Conservation (phyloP, 495 filamentous ascomycete species). For the Tuber magnatum region DNA sequence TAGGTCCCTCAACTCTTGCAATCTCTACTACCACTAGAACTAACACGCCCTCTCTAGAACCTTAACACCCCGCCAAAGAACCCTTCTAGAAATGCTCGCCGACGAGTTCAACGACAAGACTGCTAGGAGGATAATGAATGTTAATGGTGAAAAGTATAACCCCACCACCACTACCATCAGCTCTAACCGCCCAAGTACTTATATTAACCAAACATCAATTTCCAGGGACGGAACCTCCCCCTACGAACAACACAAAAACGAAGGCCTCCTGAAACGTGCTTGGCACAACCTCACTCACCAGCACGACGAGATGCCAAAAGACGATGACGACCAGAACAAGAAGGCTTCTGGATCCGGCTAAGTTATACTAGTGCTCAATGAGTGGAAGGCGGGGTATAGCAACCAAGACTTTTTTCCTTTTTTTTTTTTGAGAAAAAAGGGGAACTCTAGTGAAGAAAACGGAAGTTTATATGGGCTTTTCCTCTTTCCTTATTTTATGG, state of each 20-base stretch:
- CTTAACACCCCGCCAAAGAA: slow-evolving; percentile 77
- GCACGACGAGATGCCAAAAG: slow-evolving; percentile 49
- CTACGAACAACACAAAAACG: slow-evolving; percentile 55
- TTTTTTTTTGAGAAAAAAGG: no score
- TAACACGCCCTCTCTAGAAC: slow-evolving; percentile 16
- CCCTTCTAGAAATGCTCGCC: slow-evolving; percentile 85
- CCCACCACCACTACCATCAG: slow-evolving; percentile 27
- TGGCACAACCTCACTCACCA: slow-evolving; percentile 85
- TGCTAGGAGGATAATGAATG: slow-evolving; percentile 84
- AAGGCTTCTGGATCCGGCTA: slow-evolving; percentile 35
- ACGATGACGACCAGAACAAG: slow-evolving; percentile 37
- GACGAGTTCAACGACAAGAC: slow-evolving; percentile 88
- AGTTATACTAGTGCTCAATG: slow-evolving; percentile 10
- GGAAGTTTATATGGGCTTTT: background rate
- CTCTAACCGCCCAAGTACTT: background rate
- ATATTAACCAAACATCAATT: background rate
- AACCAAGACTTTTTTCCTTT: no score
- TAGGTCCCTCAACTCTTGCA: slow-evolving; percentile 43
- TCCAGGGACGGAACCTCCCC: slow-evolving; percentile 25
- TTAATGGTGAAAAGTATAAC: slow-evolving; percentile 48
- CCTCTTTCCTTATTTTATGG: background rate
- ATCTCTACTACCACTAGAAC: background rate
- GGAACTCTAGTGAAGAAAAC: background rate
- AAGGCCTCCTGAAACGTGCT: slow-evolving; percentile 78
- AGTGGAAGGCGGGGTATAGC: background rate